A percentile compares a stretch with the other conserved stretches of the same genome.
phyloP scores from a whole-genome alignment of 768 basidiomycete species.

The Clitopilus hobsonii region DNA sequence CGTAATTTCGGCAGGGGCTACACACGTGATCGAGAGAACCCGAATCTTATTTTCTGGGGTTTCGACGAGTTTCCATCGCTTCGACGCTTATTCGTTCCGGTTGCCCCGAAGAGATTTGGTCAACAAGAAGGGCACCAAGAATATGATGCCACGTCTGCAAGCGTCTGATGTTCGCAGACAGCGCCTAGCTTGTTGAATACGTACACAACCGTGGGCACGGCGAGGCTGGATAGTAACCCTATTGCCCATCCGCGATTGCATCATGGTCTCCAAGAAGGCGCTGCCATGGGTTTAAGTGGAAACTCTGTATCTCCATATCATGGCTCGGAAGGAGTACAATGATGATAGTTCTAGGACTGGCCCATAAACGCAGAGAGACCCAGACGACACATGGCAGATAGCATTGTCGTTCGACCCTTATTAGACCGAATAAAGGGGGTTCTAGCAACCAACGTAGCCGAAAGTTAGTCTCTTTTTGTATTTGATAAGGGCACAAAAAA shows the following conservation, averaged over 20 bases:
- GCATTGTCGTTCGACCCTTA: background rate
- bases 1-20: background rate
- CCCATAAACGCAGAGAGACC: background rate
- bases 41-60: background rate
- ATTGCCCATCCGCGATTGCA: background rate
- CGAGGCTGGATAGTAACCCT: too few species aligned
- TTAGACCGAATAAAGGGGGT: background rate
- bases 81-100: background rate
- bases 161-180: background rate
- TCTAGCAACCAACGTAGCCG: background rate
- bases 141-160: slow-evolving; percentile 1
- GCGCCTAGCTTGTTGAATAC: background rate
- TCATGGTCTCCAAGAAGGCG: background rate
- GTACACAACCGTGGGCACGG: too few species aligned
- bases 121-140: background rate
- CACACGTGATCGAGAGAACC: background rate
- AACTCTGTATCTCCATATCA: background rate
- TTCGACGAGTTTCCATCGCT: background rate
- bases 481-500: background rate
- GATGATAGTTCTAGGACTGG: background rate
- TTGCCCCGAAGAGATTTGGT: background rate
- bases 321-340: background rate
- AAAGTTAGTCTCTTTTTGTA: background rate
- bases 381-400: background rate
- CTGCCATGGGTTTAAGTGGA: background rate